Percentiles rank a stretch among this genome's conserved stretches.
These are phyloP conservation scores for Pseudogymnoascus sp. DNA, from an alignment of 2,329 filamentous ascomycete species.

Conservation along the genomic window DNA sequence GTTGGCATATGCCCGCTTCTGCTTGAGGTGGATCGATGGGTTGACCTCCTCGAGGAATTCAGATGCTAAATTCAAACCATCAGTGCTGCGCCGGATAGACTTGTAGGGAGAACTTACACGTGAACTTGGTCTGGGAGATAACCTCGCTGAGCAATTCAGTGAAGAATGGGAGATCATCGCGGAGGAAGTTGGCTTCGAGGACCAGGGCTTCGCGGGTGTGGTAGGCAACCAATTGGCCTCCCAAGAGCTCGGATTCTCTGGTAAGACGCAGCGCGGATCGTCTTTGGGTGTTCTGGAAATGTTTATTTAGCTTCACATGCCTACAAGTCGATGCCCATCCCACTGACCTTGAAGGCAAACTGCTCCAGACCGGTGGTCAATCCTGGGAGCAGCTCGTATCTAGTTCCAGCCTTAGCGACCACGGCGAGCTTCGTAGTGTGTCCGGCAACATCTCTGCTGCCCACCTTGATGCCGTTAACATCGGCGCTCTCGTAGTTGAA, in stretches of 20 bases:
- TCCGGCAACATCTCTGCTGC: slow-evolving; percentile 79
- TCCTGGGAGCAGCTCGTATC: slow-evolving; percentile 84
- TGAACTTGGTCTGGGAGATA: slow-evolving; percentile 78
- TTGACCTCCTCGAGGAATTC: slow-evolving; percentile 86
- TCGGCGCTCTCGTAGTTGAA: slow-evolving; percentile 85
- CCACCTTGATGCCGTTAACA: slow-evolving; percentile 82
- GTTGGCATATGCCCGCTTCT: slow-evolving; percentile 60
- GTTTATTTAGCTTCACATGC: slow-evolving; percentile 5
- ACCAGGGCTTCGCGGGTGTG: slow-evolving; percentile 92
- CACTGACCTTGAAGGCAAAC: slow-evolving; percentile 82
- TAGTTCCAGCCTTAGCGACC: slow-evolving; percentile 87
- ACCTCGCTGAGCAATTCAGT: slow-evolving; percentile 92
- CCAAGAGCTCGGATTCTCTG: slow-evolving; percentile 90
- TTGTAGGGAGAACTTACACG: slow-evolving; percentile 42
- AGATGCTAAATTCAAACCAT: slow-evolving; percentile 49
- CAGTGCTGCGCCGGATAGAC: slow-evolving; percentile 13
- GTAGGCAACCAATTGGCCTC: slow-evolving; percentile 77
- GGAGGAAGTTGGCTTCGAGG: slow-evolving; percentile 87
- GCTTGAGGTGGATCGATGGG: slow-evolving; percentile 65
- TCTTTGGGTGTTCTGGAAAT: slow-evolving; percentile 65
- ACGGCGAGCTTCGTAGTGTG: slow-evolving; percentile 86
- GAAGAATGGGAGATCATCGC: slow-evolving; percentile 95
- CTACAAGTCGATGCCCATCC: background rate
- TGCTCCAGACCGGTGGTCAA: slow-evolving; percentile 84
- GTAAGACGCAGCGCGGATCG: slow-evolving; percentile 87